Base-by-base conservation (phyloP, 2,329 filamentous ascomycete species). In the Colletotrichum tamarilloi region DNA sequence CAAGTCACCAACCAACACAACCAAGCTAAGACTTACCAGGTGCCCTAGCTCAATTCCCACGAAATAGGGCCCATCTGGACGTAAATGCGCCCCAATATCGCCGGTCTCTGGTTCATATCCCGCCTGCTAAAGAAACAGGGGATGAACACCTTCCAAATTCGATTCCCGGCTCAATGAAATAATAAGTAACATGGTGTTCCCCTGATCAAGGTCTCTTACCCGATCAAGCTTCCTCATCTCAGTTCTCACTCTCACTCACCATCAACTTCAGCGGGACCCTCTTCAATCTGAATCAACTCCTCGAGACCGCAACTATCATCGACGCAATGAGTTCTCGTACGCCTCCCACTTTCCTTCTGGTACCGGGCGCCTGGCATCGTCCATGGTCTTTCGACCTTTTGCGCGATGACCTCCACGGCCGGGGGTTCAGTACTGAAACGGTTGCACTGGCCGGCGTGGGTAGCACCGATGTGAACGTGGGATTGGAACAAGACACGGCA, bases 341-440 rank as follows among this genome's bases (percentile, higher is more conserved):
- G 8, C 19, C 42, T 49, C 42, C 42, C n/a, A 49, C 42, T 49
- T 49, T 49, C 19, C 42, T 49, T 49, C 19, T 49, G 19, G 42
- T 49, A n/a, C 81, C 82, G 0, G 84, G 84, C 14, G 83, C 82
- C 19, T 85, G 82, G 82, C 77, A 84, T 59, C 73, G 72, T 1
- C 78, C 83, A 2, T 67, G 68, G 26, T 75, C 77, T 55, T 85
- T 79, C 58, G 73, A 80, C 35, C 67, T 72, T 1, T 73, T 82
- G 2, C 78, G 78, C 6, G 68, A 78, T 8, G 76, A 75, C 12
- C 82, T 85, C 4, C 64, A 78, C 7, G 63, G 38, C 1, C 76
- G 78, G 16, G 83, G 80, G 3, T 84, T 81, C 73, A 65, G 78
- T 7, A 81, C 80, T 0, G 78, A 77, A 46, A 79, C 78, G 5